These are phyloP conservation scores for Solanum infundibuliforme DNA, from an alignment of 257 asterid genomes.

Conservation along the genomic window DNA sequence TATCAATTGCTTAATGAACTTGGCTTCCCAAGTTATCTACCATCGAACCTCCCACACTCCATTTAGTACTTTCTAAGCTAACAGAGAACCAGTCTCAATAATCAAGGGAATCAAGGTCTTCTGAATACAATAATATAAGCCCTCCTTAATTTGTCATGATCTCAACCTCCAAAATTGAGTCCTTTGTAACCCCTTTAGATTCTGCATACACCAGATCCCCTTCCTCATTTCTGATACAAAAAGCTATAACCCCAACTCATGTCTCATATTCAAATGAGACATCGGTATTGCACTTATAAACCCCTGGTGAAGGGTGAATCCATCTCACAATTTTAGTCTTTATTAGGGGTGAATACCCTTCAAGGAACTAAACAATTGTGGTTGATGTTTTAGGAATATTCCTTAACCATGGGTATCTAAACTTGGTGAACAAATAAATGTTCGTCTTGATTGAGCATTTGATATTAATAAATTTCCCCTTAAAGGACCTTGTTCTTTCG, in stretches of 20 bases:
- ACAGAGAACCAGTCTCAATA: not conserved
- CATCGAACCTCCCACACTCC: not conserved
- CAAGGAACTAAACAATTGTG: not conserved
- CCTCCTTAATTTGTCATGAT: not conserved
- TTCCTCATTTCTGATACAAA: no score
- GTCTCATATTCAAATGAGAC: not conserved
- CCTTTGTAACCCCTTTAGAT: not conserved
- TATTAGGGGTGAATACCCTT: not conserved
- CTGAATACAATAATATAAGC: no score
- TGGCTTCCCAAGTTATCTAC: not conserved
- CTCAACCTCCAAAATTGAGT: not conserved
- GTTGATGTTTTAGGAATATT: not conserved
- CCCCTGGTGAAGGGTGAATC: not conserved
- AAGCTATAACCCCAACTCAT: not conserved
- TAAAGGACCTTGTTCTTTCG: no score
- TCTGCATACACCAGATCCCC: not conserved
- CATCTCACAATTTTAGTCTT: not conserved
- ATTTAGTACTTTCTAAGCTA: not conserved
- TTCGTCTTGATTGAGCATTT: not conserved
- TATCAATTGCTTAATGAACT: not conserved
- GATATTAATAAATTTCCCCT: not conserved
- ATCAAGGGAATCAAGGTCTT: not conserved
- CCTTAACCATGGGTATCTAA: not conserved
- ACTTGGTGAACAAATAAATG: not conserved
- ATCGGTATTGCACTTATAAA: not conserved